phyloP scores from a whole-genome alignment of 2,329 filamentous ascomycete genomes.

The Hypocrella siamensis region DNA sequence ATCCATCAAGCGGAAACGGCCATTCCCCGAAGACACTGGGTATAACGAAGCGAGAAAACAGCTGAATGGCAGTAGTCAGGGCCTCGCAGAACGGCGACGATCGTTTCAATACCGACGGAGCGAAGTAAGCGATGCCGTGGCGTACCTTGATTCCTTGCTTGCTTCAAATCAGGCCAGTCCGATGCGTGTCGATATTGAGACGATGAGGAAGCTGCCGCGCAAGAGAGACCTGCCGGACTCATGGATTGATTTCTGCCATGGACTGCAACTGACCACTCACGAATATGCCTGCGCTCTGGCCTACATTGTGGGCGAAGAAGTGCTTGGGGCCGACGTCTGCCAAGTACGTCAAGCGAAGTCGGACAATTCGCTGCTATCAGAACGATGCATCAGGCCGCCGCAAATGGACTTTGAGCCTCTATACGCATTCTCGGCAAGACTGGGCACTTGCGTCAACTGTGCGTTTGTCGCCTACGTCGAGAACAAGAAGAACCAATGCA shows the following conservation, averaged over 20 bases:
- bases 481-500: neutral
- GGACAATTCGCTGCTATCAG: neutral
- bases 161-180: conserved; percentile 7
- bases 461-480: neutral
- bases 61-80: neutral
- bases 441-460: neutral
- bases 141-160: conserved; percentile 11
- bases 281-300: conserved; percentile 16
- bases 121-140: conserved; percentile 3
- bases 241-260: conserved; percentile 11
- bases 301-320: conserved; percentile 14
- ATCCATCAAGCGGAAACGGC: neutral
- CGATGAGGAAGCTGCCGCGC: conserved; percentile 9
- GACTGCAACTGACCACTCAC: conserved; percentile 6
- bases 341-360: neutral
- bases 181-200: conserved; percentile 9
- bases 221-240: conserved; percentile 10
- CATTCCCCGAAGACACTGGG: neutral
- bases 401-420: neutral
- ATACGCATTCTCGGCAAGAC: neutral
- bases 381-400: neutral
- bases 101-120: neutral
- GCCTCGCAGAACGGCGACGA: neutral
- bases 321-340: conserved; percentile 8
- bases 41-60: no score